These are phyloP conservation scores for Ulota crispa DNA, from an alignment of 225 moss, liverwort and hornwort species.

Conservation along the genomic window DNA sequence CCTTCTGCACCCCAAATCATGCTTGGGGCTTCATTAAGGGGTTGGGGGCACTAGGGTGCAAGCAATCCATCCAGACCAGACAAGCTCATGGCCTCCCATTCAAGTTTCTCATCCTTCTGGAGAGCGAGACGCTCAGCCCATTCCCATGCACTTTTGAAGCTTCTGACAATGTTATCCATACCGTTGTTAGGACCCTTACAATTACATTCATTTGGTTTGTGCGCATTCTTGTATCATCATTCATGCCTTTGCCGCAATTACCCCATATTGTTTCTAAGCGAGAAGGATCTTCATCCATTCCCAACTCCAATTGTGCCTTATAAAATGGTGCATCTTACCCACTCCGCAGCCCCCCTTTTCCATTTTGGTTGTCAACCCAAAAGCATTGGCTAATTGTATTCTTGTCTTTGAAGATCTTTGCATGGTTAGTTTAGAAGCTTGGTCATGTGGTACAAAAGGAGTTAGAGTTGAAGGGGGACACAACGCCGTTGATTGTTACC, in stretches of 20 bases:
- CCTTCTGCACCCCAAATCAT: not conserved
- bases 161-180: not conserved
- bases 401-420: too few species aligned
- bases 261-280: not conserved
- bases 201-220: not conserved
- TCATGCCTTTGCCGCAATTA: not conserved
- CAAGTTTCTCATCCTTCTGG: too few species aligned
- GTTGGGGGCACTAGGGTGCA: slow-evolving; percentile 1
- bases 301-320: too few species aligned
- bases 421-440: too few species aligned
- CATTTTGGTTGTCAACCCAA: too few species aligned
- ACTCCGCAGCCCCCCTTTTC: too few species aligned
- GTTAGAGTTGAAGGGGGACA: too few species aligned
- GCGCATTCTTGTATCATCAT: not conserved
- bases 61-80: not conserved
- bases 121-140: not conserved
- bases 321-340: too few species aligned
- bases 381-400: too few species aligned
- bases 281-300: too few species aligned
- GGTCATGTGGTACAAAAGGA: too few species aligned
- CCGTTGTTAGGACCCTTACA: not conserved
- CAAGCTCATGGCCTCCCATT: not conserved
- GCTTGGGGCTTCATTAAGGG: slow-evolving; percentile 5
- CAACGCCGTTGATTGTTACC: too few species aligned
- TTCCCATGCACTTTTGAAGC: slow-evolving; percentile 5